Conservation (phyloP, 768 basidiomycete genomes). For the Paxillus ammoniavirescens region DNA sequence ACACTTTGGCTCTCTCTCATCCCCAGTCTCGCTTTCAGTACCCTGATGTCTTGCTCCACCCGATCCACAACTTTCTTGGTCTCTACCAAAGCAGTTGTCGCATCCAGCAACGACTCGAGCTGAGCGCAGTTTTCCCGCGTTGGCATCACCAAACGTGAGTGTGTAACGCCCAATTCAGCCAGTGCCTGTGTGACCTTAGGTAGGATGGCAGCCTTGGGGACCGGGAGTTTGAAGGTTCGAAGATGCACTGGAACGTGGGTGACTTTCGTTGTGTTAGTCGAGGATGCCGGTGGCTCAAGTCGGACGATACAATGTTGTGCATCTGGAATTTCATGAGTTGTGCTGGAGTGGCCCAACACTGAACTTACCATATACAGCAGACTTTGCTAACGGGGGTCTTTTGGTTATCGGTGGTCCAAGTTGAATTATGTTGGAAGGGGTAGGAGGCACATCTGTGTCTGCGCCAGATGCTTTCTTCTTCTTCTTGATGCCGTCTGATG, state of each 20-base stretch:
- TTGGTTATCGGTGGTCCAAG: conserved; percentile 37
- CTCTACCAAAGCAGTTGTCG: conserved; percentile 75
- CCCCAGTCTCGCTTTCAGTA: conserved; percentile 61
- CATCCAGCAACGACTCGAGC: conserved; percentile 72
- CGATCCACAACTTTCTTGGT: conserved; percentile 86
- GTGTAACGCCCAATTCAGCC: conserved; percentile 70
- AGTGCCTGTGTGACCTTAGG: conserved; percentile 78
- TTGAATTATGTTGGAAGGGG: conserved; percentile 36
- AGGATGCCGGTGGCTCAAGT: conserved; percentile 50
- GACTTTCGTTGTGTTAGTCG: conserved; percentile 53
- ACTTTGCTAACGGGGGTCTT: conserved; percentile 48
- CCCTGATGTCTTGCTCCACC: conserved; percentile 80
- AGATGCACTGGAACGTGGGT: conserved; percentile 79
- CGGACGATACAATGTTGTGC: conserved; percentile 72
- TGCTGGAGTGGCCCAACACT: background rate
- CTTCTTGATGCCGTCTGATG: conserved; percentile 51
- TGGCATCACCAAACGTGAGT: conserved; percentile 88
- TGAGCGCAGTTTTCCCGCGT: conserved; percentile 76
- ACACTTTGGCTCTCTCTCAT: conserved; percentile 46
- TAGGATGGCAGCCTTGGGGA: conserved; percentile 70
- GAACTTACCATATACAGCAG: conserved; percentile 54
- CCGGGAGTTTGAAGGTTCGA: conserved; percentile 83
- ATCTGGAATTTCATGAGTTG: conserved; percentile 43
- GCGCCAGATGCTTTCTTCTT: conserved; percentile 40
- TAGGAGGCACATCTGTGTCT: conserved; percentile 34